Base-by-base conservation (phyloP, 257 asterid genomes). In the Salvia splendens region DNA sequence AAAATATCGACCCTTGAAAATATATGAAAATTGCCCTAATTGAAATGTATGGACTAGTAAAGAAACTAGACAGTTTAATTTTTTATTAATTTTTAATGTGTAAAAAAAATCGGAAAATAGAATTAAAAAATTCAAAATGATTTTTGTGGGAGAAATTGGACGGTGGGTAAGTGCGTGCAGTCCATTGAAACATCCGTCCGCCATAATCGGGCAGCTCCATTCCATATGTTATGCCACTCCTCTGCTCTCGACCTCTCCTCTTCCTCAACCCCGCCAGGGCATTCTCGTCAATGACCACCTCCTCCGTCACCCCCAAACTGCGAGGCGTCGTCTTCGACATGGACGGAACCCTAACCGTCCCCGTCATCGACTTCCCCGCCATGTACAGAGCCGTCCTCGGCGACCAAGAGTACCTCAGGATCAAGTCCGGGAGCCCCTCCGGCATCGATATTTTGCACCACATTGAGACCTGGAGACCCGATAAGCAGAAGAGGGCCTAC, bases 281-380 rank as follows among this genome's bases (percentile, higher is more conserved):
- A 66, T 28, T 83, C 61, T 73, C 77, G 74, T 81, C 91, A 69
- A 91, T 91, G 97, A 71, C 85, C 2, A 45, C 81, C 45, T 6
- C 75, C 59, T 3, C 80, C 65, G 61, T 33, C 35, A n/a, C 55
- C 69, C 43, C 63, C 64, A 83, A 81, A 36, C 76, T 93, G 12
- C 80, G 89, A 6, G 99, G 99, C 64, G 84, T 93, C 32, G 95
- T 90, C 63, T 93, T 93, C 83, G 99, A 93, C 82, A 93, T 93
- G 97, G 99, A 93, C 72, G 97, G 99, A 63, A 93, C 99, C 68
- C 77, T 93, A 38, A 93, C 99, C 12, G 91, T 93, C 5, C 99
- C 99, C 67, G 97, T 79, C 57, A 93, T 93, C 64, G 92, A 93
- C 59, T 93, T 93, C 75, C 90, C 61, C 65, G 92, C 92, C 9